Evolutionary conservation across 129 eudicot species (phyloP), one percentile per base, ranked within the genome.

Genomic region (Tagetes erecta): DNA sequence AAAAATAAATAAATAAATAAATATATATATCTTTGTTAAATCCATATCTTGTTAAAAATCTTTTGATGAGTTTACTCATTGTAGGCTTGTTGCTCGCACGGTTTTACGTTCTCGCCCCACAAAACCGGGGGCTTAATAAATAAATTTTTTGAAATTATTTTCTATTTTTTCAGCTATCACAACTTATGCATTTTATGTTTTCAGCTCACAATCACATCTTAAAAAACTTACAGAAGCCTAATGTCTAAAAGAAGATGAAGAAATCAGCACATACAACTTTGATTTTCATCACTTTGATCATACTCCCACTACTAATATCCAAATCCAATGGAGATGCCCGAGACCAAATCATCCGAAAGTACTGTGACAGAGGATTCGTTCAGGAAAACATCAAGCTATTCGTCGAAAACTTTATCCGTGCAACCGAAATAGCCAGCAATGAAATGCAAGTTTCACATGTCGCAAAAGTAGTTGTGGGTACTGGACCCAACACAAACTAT

Each of bases 261-360:
- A 70, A 67, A 55, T 2, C 74, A 64, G 1, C 42, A n/a, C 55
- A 67, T 58, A 49, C 74, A 42, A 8, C 46, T 41, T 40, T 47
- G 40, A 8, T 68, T 14, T 38, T 64, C 13, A 45, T 72, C 56
- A 56, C 70, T 63, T 31, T 76, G 6, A 51, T 71, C 68, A 30
- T 74, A 33, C 50, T 72, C 20, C 27, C 79, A 5, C 79, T 85
- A 46, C 68, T 73, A 27, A 71, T 82, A 39, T 76, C 76, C 10
- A 65, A 47, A 76, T 79, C 84, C 50, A 50, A 51, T 41, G 94
- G 86, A 12, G 87, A 85, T 5, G 83, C 94, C 38, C 69, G 97
- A 82, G 3, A 86, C 50, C 79, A 82, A 72, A 68, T 81, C 40
- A 71, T 87, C 65, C 36, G 63, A 34, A 76, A 60, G 67, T 62